Evolutionary conservation across 345 rosid species (phyloP).

Genomic region (Eucalyptus erythrocorys): DNA sequence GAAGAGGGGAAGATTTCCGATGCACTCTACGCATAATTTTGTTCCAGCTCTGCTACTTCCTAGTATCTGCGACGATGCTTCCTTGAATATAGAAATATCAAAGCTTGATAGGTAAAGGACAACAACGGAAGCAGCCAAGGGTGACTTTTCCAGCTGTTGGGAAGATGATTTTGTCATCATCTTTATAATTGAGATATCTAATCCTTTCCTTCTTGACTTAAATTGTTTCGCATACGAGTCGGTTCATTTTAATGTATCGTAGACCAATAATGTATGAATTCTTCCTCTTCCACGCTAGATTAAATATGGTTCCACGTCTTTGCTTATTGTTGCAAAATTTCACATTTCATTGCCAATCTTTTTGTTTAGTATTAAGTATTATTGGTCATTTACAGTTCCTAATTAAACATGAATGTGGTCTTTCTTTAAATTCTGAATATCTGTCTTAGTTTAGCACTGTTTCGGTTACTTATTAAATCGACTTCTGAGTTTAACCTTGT

Average conservation of each 20-base stretch:
- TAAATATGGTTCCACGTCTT: neutral
- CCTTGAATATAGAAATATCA: neutral
- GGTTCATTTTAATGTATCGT: neutral
- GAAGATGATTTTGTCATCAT: neutral
- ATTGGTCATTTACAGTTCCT: neutral
- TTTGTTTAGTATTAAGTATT: too few species aligned
- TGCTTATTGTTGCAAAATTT: neutral
- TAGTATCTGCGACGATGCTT: neutral
- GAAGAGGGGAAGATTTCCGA: neutral
- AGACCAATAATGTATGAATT: neutral
- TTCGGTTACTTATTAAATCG: neutral
- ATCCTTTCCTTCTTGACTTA: neutral
- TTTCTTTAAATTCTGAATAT: too few species aligned
- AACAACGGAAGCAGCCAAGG: neutral
- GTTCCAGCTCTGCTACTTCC: neutral
- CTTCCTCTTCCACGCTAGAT: neutral
- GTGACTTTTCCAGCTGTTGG: neutral
- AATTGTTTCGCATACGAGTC: neutral
- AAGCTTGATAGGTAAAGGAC: neutral
- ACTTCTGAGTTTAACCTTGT: neutral
- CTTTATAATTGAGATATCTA: neutral
- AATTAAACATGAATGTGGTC: too few species aligned
- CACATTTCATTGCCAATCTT: neutral
- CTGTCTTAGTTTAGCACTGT: too few species aligned
- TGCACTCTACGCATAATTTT: neutral